Conservation (phyloP, 2,329 filamentous ascomycete species). For the Fusarium goolgardi region DNA sequence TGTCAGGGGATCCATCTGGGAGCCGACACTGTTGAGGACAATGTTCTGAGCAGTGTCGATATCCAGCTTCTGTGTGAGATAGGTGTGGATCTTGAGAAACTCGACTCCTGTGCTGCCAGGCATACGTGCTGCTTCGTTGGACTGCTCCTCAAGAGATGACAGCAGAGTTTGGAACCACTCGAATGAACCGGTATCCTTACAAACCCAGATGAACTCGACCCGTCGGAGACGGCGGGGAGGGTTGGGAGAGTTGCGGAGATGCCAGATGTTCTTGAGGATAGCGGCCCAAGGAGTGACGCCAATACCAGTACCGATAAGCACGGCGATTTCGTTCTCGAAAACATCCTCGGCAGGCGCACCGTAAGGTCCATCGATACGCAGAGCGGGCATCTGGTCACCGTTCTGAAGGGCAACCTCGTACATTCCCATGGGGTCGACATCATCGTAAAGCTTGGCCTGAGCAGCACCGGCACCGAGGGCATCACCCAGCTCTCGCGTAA, state of each 20-base stretch:
- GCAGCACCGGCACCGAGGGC: constrained; percentile 90
- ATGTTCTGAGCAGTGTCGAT: constrained; percentile 95
- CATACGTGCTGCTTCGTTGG: constrained; percentile 73
- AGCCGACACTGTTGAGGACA: constrained; percentile 92
- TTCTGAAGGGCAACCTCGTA: constrained; percentile 97
- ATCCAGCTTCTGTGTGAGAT: constrained; percentile 93
- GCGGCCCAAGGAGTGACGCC: constrained; percentile 88
- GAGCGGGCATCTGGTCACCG: constrained; percentile 88
- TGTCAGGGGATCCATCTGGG: constrained; percentile 88
- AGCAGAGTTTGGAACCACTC: constrained; percentile 99
- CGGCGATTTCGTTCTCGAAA: constrained; percentile 90
- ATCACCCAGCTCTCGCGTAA: constrained; percentile 92
- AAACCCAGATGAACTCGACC: constrained; percentile 99
- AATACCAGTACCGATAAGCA: constrained; percentile 87
- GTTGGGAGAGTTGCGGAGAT: constrained; percentile 89
- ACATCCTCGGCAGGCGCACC: constrained; percentile 98
- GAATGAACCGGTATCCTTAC: constrained; percentile 93
- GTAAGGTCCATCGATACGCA: constrained; percentile 95
- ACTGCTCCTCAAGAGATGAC: constrained; percentile 89
- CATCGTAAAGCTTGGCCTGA: constrained; percentile 90
- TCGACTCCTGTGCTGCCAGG: constrained; percentile 77
- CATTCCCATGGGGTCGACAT: constrained; percentile 93
- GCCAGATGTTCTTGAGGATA: constrained; percentile 98
- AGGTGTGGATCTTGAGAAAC: constrained; percentile 98
- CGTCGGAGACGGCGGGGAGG: constrained; percentile 88